Conservation (phyloP, 148 eudicot species). For the Spergularia marina region DNA sequence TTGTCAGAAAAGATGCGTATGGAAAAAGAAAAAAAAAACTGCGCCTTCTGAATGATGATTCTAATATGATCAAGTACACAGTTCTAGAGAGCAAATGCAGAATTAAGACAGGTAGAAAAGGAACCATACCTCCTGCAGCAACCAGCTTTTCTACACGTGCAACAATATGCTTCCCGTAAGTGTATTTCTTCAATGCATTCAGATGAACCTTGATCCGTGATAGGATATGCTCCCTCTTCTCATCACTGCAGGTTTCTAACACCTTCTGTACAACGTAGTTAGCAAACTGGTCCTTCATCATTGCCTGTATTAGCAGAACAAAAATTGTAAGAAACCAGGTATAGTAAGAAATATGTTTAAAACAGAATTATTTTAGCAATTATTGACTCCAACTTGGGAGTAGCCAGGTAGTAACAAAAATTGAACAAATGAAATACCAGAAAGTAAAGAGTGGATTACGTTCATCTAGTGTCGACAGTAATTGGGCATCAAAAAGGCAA, state of each 20-base stretch:
- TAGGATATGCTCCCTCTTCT: constrained; percentile 71
- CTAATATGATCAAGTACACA: not conserved
- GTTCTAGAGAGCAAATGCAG: not conserved
- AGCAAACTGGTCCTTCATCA: constrained; percentile 98
- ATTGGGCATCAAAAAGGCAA: no score
- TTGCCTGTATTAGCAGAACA: constrained; percentile 51
- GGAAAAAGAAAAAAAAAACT: not conserved
- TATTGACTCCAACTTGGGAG: not conserved
- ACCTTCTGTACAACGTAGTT: constrained; percentile 97
- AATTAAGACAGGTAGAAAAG: not conserved
- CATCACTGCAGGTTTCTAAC: constrained; percentile 87
- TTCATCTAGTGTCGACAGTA: no score
- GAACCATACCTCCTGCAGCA: constrained; percentile 76
- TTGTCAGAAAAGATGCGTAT: not conserved
- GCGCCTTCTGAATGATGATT: not conserved
- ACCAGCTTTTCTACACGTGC: constrained; percentile 97
- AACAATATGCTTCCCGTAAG: constrained; percentile 92
- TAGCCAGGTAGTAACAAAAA: not conserved
- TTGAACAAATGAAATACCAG: not conserved
- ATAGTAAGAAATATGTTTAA: not conserved
- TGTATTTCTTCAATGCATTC: constrained; percentile 88
- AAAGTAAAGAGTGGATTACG: no score
- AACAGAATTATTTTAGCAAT: not conserved
- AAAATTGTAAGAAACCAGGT: constrained; percentile 5
- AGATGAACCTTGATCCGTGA: constrained; percentile 82